Percentiles rank a stretch among this genome's conserved stretches.
These are phyloP conservation scores for Sporothrix brunneoviolacea DNA, from an alignment of 2,329 filamentous ascomycete genomes.

Conservation along the genomic window DNA sequence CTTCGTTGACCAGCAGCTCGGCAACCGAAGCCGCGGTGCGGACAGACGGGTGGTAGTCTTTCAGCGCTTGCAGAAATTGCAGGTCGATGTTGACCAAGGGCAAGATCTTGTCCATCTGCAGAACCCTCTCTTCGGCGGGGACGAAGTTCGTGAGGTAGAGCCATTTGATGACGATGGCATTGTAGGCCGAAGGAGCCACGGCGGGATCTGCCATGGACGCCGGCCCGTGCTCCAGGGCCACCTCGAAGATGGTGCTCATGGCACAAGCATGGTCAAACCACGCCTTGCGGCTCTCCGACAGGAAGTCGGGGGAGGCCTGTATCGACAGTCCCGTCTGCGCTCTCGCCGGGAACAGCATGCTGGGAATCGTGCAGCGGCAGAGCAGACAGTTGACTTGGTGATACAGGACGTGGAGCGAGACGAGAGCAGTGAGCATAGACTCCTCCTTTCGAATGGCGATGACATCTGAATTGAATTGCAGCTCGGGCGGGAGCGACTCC, in stretches of 20 bases:
- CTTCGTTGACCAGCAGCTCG: background rate
- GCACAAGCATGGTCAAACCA: slow-evolving; percentile 8
- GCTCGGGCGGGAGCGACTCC: slow-evolving; percentile 3
- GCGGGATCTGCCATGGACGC: slow-evolving; percentile 1
- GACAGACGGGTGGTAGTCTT: background rate
- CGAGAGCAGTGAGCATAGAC: background rate
- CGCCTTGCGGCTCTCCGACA: slow-evolving; percentile 1
- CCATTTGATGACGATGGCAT: slow-evolving; percentile 8
- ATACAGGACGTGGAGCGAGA: slow-evolving; percentile 3
- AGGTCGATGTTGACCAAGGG: background rate
- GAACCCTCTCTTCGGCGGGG: background rate
- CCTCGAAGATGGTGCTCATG: slow-evolving; percentile 7
- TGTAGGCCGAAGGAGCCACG: slow-evolving; percentile 6
- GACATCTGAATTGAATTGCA: slow-evolving; percentile 7
- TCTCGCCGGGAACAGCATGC: background rate
- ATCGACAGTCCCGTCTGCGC: slow-evolving; percentile 1
- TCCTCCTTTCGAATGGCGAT: slow-evolving; percentile 5
- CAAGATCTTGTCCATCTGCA: background rate
- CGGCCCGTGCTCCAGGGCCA: slow-evolving; percentile 7
- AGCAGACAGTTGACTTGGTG: slow-evolving; percentile 8
- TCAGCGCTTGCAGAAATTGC: background rate
- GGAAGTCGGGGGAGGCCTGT: slow-evolving; percentile 2
- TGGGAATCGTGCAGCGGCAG: slow-evolving; percentile 9
- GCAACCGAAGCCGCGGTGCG: background rate
- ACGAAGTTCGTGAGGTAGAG: slow-evolving; percentile 8